Evolutionary conservation across 2,329 filamentous ascomycete species (phyloP).

Genomic region (Pyrenochaeta sp.): DNA sequence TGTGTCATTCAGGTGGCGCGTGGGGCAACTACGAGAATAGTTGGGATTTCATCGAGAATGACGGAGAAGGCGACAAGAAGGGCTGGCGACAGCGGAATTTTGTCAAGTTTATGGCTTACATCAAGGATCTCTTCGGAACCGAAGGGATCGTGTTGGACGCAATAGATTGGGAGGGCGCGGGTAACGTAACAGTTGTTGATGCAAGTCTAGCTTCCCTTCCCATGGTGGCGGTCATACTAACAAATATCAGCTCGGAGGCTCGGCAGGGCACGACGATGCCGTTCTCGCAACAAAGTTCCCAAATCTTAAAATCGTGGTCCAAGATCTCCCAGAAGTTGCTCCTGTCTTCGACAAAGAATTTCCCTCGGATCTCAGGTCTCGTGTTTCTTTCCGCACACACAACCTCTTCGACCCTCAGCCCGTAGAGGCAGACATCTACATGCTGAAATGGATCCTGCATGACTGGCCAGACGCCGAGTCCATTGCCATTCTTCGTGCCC

Average conservation of each 20-base stretch:
- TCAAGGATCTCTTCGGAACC: conserved; percentile 43
- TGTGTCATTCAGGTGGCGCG: conserved; percentile 36
- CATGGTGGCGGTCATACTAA: neutral
- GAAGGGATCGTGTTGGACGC: conserved; percentile 35
- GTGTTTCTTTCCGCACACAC: conserved; percentile 56
- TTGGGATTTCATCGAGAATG: conserved; percentile 45
- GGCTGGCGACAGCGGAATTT: conserved; percentile 43
- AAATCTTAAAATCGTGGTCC: conserved; percentile 39
- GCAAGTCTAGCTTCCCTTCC: conserved; percentile 20
- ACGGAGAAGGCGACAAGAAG: conserved; percentile 38
- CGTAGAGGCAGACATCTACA: conserved; percentile 62
- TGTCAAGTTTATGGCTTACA: conserved; percentile 44
- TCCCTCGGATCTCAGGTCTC: conserved; percentile 29
- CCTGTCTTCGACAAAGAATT: conserved; percentile 34
- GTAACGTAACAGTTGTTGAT: conserved; percentile 36
- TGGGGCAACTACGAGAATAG: conserved; percentile 33
- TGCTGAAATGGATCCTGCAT: conserved; percentile 68
- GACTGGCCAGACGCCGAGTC: conserved; percentile 65
- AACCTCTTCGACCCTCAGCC: conserved; percentile 68
- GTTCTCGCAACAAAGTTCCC: conserved; percentile 35
- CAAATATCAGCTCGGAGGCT: conserved; percentile 32
- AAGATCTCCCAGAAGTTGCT: conserved; percentile 41
- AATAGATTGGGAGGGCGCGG: conserved; percentile 36
- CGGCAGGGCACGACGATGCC: conserved; percentile 42
- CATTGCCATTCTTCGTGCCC: conserved; percentile 48